Evolutionary conservation across 176 grass and related monocot species (phyloP).

Genomic region (Oryza officinalis): DNA sequence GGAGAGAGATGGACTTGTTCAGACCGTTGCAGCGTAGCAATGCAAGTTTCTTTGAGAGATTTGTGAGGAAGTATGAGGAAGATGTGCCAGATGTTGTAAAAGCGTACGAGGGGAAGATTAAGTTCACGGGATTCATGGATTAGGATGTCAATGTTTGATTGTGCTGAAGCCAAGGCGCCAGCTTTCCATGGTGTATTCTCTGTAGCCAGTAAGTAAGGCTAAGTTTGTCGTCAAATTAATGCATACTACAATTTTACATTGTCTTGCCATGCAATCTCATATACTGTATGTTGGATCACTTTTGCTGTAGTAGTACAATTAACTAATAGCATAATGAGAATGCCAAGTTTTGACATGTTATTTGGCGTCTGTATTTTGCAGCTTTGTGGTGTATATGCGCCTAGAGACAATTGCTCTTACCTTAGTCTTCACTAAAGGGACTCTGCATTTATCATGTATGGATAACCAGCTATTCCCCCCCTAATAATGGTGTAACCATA

Average conservation of each 20-base stretch:
- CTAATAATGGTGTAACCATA: background rate
- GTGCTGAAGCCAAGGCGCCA: background rate
- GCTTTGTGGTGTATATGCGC: background rate
- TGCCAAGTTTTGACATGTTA: background rate
- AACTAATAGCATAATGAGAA: background rate
- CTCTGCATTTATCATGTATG: background rate
- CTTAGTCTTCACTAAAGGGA: background rate
- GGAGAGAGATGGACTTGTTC: background rate
- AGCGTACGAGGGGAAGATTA: conserved; percentile 18
- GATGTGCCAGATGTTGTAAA: conserved; percentile 19
- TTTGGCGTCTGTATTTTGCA: background rate
- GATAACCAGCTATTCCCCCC: background rate
- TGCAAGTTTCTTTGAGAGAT: background rate
- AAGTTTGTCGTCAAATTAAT: background rate
- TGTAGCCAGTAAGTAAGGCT: background rate
- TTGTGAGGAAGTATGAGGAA: conserved; percentile 6
- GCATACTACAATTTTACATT: background rate
- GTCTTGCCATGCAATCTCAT: background rate
- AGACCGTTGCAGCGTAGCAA: background rate
- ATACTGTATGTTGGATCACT: background rate
- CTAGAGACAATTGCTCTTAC: background rate
- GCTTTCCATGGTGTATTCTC: background rate
- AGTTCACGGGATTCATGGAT: conserved; percentile 9
- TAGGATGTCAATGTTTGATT: background rate
- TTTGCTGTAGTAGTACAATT: background rate